Evolutionary conservation across 2,329 filamentous ascomycete genomes (phyloP).

Genomic region (Aspergillus vadensis): DNA sequence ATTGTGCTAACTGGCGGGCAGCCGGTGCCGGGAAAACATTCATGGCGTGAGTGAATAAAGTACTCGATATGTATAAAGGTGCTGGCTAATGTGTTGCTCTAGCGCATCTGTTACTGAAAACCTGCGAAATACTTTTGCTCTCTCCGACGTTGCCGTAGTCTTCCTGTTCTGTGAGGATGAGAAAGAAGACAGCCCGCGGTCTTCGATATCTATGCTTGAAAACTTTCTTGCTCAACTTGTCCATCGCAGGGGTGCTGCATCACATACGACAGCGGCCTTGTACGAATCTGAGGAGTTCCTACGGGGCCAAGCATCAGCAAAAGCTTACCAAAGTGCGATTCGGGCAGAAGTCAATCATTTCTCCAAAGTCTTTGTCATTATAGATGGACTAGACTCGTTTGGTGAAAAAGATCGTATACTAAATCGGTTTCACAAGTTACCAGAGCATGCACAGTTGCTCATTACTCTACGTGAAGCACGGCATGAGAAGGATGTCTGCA

Average conservation of each 20-base stretch:
- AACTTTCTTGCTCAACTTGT: conserved; percentile 12
- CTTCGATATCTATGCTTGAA: too few species aligned
- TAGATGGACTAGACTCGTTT: conserved; percentile 34
- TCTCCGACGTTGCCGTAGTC: conserved; percentile 16
- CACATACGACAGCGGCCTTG: conserved; percentile 25
- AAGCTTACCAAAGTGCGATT: conserved; percentile 36
- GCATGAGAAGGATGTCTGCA: conserved; percentile 13
- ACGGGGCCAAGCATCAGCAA: conserved; percentile 27
- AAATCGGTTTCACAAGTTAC: conserved; percentile 33
- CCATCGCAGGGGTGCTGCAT: conserved; percentile 29
- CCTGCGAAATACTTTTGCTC: conserved; percentile 32
- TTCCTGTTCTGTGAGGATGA: too few species aligned
- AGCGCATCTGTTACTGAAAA: conserved; percentile 28
- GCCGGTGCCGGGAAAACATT: conserved; percentile 35
- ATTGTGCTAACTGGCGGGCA: conserved; percentile 2
- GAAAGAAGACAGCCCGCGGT: too few species aligned
- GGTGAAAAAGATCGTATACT: conserved; percentile 35
- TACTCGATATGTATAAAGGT: background rate
- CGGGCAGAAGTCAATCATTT: conserved; percentile 35
- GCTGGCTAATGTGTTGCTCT: background rate
- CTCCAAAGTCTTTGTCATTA: conserved; percentile 31
- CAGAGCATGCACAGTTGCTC: conserved; percentile 34
- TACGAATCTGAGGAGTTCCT: conserved; percentile 28
- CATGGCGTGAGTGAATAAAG: conserved; percentile 28
- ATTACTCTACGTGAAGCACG: conserved; percentile 30